A percentile compares a stretch with the other conserved stretches of the same genome.
Conservation (phyloP, 768 basidiomycete species). For the Trametes elegans region DNA sequence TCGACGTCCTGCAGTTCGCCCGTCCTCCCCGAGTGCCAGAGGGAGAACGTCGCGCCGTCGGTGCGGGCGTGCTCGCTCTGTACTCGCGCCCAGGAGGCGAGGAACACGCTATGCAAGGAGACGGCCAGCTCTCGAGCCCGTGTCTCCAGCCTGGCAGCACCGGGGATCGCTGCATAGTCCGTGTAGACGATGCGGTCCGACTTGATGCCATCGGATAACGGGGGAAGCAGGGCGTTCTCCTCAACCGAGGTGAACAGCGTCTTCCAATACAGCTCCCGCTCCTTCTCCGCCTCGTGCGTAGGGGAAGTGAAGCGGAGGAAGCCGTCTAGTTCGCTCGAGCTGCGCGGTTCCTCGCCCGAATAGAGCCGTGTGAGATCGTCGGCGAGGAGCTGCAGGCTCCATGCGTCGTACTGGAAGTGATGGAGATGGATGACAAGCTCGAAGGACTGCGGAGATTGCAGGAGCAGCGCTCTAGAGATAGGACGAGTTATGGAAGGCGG, state of each 20-base stretch:
- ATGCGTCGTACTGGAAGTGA: constrained; percentile 52
- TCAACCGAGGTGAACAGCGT: constrained; percentile 26
- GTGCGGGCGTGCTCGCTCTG: constrained; percentile 33
- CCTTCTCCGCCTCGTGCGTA: not conserved
- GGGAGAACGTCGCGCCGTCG: constrained; percentile 37
- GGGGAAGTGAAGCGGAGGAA: constrained; percentile 6
- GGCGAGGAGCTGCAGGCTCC: constrained; percentile 41
- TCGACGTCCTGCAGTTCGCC: constrained; percentile 27
- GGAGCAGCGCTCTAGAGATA: constrained; percentile 24
- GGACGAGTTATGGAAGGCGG: constrained; percentile 24
- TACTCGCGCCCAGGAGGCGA: constrained; percentile 43
- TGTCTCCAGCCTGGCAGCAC: constrained; percentile 44
- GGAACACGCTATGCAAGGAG: constrained; percentile 40
- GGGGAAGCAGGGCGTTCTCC: constrained; percentile 29
- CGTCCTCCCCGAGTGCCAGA: constrained; percentile 48
- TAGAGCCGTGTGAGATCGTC: constrained; percentile 41
- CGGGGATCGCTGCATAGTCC: constrained; percentile 41
- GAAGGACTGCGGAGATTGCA: constrained; percentile 12
- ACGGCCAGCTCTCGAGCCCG: constrained; percentile 36
- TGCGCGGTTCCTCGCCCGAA: constrained; percentile 19
- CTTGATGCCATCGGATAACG: constrained; percentile 1
- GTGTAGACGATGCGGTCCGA: constrained; percentile 20
- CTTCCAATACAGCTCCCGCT: constrained; percentile 38
- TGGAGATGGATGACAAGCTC: constrained; percentile 38
- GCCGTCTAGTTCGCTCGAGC: constrained; percentile 15